Evolutionary conservation across 2,329 filamentous ascomycete genomes (phyloP).

Genomic region (Sclerotinia sclerotiorum): DNA sequence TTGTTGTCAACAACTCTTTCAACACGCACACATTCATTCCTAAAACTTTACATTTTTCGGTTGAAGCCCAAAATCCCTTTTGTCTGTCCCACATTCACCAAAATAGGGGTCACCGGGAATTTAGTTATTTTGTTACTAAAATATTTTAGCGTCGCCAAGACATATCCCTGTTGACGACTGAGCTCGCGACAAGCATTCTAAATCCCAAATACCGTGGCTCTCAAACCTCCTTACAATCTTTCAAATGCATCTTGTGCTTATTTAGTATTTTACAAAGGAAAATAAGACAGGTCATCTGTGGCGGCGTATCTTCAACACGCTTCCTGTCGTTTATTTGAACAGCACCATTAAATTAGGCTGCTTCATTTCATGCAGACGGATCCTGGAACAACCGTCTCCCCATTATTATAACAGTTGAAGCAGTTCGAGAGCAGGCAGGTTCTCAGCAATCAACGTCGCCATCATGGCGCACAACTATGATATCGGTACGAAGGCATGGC

Average conservation of each 20-base stretch:
- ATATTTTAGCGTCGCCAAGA: constrained; percentile 23
- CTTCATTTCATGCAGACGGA: constrained; percentile 34
- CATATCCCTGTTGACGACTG: constrained; percentile 21
- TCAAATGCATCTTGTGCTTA: constrained; percentile 22
- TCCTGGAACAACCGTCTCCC: constrained; percentile 29
- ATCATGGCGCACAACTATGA: constrained; percentile 91
- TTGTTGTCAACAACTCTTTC: background rate
- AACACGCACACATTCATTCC: background rate
- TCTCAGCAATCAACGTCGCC: constrained; percentile 30
- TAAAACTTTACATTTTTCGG: background rate
- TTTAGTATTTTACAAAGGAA: constrained; percentile 13
- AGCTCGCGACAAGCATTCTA: constrained; percentile 24
- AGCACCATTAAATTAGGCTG: constrained; percentile 18
- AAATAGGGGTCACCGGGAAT: constrained; percentile 21
- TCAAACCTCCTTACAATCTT: constrained; percentile 22
- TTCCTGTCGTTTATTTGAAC: constrained; percentile 14
- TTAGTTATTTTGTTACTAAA: constrained; percentile 14
- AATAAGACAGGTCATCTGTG: constrained; percentile 23
- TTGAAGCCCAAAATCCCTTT: background rate
- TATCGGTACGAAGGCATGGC: constrained; percentile 96
- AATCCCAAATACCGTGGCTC: constrained; percentile 23
- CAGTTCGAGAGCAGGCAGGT: constrained; percentile 27
- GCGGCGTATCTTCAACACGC: constrained; percentile 24
- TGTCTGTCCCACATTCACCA: constrained; percentile 4
- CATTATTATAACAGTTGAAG: constrained; percentile 31